phyloP scores from a whole-genome alignment of 1,139 yeast genomes.

The Hansenula lynferdii region DNA sequence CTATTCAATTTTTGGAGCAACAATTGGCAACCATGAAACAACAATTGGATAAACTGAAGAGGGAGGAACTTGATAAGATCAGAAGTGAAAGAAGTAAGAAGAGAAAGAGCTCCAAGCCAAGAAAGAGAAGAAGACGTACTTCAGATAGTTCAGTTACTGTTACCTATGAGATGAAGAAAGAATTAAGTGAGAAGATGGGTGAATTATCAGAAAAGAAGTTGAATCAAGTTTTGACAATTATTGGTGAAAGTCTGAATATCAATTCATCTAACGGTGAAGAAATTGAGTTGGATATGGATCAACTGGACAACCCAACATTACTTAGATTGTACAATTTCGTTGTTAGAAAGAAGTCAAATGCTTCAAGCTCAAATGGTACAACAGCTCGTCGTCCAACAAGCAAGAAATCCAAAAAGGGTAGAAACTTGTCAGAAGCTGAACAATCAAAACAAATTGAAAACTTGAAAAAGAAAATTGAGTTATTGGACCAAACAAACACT shows the following conservation, averaged over 20 bases:
- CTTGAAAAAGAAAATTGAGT: constrained; percentile 76
- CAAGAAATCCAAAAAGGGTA: constrained; percentile 28
- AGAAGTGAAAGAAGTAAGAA: constrained; percentile 35
- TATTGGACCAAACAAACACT: constrained; percentile 48
- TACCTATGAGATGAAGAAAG: constrained; percentile 96
- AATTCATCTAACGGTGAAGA: constrained; percentile 68
- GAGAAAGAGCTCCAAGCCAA: constrained; percentile 21
- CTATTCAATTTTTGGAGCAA: constrained; percentile 82
- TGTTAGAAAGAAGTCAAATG: constrained; percentile 27
- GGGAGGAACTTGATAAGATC: constrained; percentile 61
- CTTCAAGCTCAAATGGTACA: constrained; percentile 12
- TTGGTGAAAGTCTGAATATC: constrained; percentile 84
- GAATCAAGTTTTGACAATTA: constrained; percentile 78
- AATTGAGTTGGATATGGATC: constrained; percentile 94
- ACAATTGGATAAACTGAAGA: constrained; percentile 78
- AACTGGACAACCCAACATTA: constrained; percentile 80
- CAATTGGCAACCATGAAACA: constrained; percentile 82
- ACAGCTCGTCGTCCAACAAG: constrained; percentile 13
- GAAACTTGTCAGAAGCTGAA: constrained; percentile 54
- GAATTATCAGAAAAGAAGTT: constrained; percentile 72
- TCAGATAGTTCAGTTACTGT: constrained; percentile 38
- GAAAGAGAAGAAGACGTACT: constrained; percentile 25
- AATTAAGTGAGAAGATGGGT: constrained; percentile 81
- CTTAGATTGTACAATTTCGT: constrained; percentile 66
- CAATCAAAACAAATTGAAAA: constrained; percentile 79